Evolutionary conservation across 192 early-diverging fungal genomes (phyloP).

Genomic region (Dissophora globulifera): DNA sequence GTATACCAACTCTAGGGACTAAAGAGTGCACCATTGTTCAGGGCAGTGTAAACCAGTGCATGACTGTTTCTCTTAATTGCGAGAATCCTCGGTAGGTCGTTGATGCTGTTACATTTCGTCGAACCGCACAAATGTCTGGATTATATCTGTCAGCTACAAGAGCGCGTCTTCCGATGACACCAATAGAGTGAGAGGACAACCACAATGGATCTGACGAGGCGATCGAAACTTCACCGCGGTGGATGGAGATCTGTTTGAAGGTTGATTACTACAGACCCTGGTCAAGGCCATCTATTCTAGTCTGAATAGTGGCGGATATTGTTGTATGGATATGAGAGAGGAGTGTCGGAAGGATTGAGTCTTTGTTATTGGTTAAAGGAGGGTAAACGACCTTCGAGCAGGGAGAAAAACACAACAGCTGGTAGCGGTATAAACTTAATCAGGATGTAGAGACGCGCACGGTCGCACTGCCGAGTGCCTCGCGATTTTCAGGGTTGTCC

Average conservation of each 20-base stretch:
- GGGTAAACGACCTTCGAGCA: no score
- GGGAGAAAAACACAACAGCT: no score
- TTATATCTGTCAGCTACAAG: slow-evolving; percentile 30
- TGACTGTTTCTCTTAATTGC: no score
- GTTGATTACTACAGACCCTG: slow-evolving; percentile 17
- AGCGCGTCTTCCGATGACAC: slow-evolving; percentile 33
- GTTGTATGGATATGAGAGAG: slow-evolving; percentile 50
- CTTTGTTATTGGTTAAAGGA: slow-evolving; percentile 49
- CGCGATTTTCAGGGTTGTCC: no score
- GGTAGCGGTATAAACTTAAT: no score
- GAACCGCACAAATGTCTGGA: no score
- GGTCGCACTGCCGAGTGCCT: no score
- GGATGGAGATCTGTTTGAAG: slow-evolving; percentile 41
- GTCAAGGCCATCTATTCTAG: slow-evolving; percentile 25
- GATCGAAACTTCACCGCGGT: slow-evolving; percentile 33
- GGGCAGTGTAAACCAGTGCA: no score
- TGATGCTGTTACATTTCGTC: background rate
- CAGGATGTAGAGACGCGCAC: no score
- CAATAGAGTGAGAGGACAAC: slow-evolving; percentile 48
- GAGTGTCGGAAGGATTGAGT: slow-evolving; percentile 32
- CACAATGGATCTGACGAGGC: slow-evolving; percentile 31
- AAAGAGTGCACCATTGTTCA: no score
- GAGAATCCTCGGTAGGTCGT: background rate
- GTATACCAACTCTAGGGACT: no score
- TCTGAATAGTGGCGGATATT: slow-evolving; percentile 44